A percentile compares a stretch with the other conserved stretches of the same genome.
phyloP scores from a whole-genome alignment of 2,329 filamentous ascomycete genomes.

The Cylindrodendrum hubeiense region DNA sequence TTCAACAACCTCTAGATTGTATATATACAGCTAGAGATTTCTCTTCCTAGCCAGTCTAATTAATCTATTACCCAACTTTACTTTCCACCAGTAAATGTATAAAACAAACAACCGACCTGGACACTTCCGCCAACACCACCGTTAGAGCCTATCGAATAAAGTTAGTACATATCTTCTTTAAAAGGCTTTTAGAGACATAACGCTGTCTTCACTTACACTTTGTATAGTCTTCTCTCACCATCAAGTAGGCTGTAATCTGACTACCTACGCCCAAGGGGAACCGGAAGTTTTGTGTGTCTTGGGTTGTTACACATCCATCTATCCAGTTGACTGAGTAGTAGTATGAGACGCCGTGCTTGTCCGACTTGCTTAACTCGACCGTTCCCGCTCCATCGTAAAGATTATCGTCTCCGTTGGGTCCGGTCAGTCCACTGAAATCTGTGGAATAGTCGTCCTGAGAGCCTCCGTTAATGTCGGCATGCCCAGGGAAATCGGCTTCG shows the following conservation, averaged over 20 bases:
- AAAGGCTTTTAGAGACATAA: not conserved
- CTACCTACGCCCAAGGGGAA: conserved; percentile 33
- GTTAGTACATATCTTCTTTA: not conserved
- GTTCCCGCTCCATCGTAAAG: conserved; percentile 1
- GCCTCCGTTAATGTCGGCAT: conserved; percentile 25
- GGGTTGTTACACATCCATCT: conserved; percentile 32
- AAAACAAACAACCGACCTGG: conserved; percentile 23
- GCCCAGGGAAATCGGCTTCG: conserved; percentile 33
- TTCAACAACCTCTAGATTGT: no score
- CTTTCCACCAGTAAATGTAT: conserved; percentile 16
- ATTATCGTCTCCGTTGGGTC: not conserved
- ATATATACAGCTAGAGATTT: no score
- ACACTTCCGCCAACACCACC: conserved; percentile 18
- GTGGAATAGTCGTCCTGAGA: conserved; percentile 22
- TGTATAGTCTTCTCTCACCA: conserved; percentile 37
- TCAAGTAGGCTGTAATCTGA: conserved; percentile 33
- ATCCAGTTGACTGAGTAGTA: conserved; percentile 32
- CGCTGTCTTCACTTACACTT: conserved; percentile 30
- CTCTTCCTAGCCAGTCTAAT: no score
- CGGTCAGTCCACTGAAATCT: conserved; percentile 9
- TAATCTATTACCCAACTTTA: no score
- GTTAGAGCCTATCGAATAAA: conserved; percentile 1
- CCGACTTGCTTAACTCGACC: conserved; percentile 11
- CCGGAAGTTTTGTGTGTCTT: conserved; percentile 29
- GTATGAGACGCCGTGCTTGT: conserved; percentile 34